A percentile compares a stretch with the other conserved stretches of the same genome.
Evolutionary conservation across 148 eudicot genomes (phyloP).

Genomic region (Vaccinium corymbosum): DNA sequence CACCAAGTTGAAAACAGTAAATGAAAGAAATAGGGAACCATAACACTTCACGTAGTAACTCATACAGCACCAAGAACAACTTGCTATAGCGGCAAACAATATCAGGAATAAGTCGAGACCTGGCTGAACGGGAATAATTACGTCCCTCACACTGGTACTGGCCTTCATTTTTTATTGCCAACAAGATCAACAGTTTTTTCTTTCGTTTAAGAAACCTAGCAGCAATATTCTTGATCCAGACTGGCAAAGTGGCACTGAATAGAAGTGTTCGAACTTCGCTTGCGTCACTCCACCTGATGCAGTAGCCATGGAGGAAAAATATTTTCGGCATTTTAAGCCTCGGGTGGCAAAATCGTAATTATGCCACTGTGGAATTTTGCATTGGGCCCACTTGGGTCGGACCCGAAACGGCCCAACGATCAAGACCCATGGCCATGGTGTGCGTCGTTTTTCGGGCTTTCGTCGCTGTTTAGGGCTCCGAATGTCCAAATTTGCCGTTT

Average conservation of each 20-base stretch:
- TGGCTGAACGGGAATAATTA: conserved; percentile 73
- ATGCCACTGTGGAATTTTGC: too few relatives aligned
- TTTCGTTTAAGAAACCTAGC: conserved; percentile 65
- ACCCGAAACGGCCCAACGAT: too few relatives aligned
- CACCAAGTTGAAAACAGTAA: background rate
- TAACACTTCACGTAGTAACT: conserved; percentile 19
- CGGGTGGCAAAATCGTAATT: too few relatives aligned
- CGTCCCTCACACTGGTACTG: conserved; percentile 77
- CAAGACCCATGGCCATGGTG: too few relatives aligned
- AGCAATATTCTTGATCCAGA: conserved; percentile 74
- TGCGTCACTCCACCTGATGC: conserved; percentile 78
- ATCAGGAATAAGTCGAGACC: conserved; percentile 84
- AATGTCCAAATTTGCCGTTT: too few relatives aligned
- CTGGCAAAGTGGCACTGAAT: conserved; percentile 90
- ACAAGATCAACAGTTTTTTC: conserved; percentile 90
- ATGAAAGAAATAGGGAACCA: background rate
- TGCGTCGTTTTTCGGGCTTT: too few relatives aligned
- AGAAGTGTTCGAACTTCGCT: conserved; percentile 86
- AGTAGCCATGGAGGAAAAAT: too few relatives aligned
- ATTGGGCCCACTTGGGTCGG: too few relatives aligned
- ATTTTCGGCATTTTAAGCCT: too few relatives aligned
- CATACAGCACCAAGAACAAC: conserved; percentile 24
- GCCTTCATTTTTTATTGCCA: conserved; percentile 95
- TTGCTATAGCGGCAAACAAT: conserved; percentile 81
- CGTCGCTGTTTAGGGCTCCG: too few relatives aligned